Percentiles rank a stretch among this genome's conserved stretches.
Evolutionary conservation across 2,329 filamentous ascomycete genomes (phyloP).

Genomic region (Diaporthe aspalathi): DNA sequence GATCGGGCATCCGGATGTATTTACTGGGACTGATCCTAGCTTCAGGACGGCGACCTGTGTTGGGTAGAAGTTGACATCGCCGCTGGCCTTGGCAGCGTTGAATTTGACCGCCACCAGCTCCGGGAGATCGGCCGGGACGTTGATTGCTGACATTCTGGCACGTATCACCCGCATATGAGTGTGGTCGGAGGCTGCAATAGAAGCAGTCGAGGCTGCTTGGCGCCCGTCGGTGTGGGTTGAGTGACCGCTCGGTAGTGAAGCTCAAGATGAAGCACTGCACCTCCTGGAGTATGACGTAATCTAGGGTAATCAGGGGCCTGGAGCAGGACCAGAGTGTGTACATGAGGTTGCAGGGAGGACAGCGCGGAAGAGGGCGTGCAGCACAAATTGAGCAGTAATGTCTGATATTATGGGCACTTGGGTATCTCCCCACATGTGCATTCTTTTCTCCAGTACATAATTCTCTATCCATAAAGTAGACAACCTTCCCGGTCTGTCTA

Average conservation of each 20-base stretch:
- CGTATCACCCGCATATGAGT: background rate
- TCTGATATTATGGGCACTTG: constrained; percentile 15
- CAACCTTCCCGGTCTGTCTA: constrained; percentile 43
- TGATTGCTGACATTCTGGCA: constrained; percentile 52
- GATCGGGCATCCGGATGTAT: constrained; percentile 38
- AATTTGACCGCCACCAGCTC: constrained; percentile 64
- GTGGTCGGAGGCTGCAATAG: background rate
- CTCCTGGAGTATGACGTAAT: constrained; percentile 29
- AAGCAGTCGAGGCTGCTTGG: constrained; percentile 24
- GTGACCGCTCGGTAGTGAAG: background rate
- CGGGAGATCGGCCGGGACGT: constrained; percentile 60
- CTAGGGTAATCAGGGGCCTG: background rate
- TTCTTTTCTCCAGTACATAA: background rate
- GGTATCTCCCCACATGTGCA: constrained; percentile 13
- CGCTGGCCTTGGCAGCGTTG: constrained; percentile 57
- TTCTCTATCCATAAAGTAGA: constrained; percentile 8
- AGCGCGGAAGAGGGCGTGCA: background rate
- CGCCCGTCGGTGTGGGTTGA: no score
- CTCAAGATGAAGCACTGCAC: background rate
- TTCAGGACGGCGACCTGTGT: constrained; percentile 63
- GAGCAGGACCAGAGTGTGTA: background rate
- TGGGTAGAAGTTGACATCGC: constrained; percentile 65
- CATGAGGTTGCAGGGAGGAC: background rate
- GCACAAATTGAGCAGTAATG: background rate
- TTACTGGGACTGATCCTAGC: constrained; percentile 57